Evolutionary conservation across 2,329 filamentous ascomycete species (phyloP), one percentile per base, ranked within the genome.

Genomic region (Simplicillium aogashimaense): DNA sequence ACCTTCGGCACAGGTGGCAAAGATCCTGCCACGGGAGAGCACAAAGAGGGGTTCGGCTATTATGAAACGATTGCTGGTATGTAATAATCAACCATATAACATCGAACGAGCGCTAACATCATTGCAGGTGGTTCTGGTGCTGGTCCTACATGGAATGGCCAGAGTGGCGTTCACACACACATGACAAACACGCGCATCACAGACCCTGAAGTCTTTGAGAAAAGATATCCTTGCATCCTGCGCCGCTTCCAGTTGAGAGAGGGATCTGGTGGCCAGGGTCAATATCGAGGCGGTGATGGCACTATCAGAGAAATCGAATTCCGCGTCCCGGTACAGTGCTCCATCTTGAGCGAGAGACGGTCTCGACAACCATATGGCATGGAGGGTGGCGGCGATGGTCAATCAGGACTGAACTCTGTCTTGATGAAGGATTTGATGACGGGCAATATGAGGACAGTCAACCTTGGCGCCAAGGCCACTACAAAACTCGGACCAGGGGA

Each of bases 161-260:
- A 82, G 10, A 77, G 69, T 39, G 84, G 83, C 18, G 83, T 89
- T n/a, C 83, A 90, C 55, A 83, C 77, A 2, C 83, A 90, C 61
- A 88, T 89, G 82, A 90, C 86, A 7, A 92, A 92, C 57, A 90
- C 85, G 3, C 74, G 84, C 12, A 90, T 89, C 53, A 89, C 85
- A 0, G 86, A 90, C 54, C 71, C 81, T 0, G 86, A 92, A 56
- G 74, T 88, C 7, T 84, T 90, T 47, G 85, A 90, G 63, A 70
- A 81, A 20, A 66, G 85, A 8, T 88, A 88, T 52, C 84, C 84
- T 0, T 51, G 50, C 31, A 42, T 92, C 2, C 62, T 92, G 29
- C 69, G 80, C 6, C 73, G 83, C 48, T 90, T 89, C 56, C 70
- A 71, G 11, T 62, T 90, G 9, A 63, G 85, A 1, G 48, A 61